These are phyloP conservation scores for Earliella scabrosa DNA, from an alignment of 1,284 basidiomycete species.

Conservation along the genomic window DNA sequence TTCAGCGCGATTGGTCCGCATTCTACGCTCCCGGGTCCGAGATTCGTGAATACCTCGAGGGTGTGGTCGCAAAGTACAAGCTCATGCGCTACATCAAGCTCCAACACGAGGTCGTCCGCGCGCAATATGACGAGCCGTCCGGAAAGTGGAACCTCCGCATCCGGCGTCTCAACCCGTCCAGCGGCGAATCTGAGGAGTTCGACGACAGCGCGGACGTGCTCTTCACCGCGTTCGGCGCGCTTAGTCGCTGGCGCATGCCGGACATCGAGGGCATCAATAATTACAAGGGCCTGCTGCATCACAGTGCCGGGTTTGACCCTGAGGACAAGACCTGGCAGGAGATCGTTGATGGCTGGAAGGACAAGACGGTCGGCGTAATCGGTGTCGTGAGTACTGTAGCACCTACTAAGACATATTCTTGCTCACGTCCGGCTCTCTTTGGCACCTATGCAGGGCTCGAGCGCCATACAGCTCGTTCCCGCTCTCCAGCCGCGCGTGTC, in stretches of 20 bases:
- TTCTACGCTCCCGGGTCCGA: conserved; percentile 64
- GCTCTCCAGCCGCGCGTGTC: conserved; percentile 57
- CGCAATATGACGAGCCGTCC: conserved; percentile 50
- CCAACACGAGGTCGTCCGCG: conserved; percentile 53
- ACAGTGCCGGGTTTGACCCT: conserved; percentile 60
- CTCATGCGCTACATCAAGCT: conserved; percentile 56
- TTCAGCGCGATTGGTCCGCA: conserved; percentile 57
- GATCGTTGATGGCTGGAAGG: conserved; percentile 1
- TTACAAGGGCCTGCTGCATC: conserved; percentile 55
- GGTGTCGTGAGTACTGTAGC: neutral
- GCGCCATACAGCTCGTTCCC: conserved; percentile 66
- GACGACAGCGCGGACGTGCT: conserved; percentile 57
- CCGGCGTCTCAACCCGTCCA: conserved; percentile 24
- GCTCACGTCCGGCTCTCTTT: no score
- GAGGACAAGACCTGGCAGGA: conserved; percentile 33
- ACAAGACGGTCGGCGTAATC: conserved; percentile 2
- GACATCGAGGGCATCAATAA: conserved; percentile 53
- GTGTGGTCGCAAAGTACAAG: conserved; percentile 61
- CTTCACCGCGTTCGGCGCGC: conserved; percentile 49
- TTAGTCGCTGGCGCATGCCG: conserved; percentile 64
- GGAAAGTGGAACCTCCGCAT: conserved; percentile 60
- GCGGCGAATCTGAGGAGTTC: conserved; percentile 45
- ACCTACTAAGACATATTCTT: neutral
- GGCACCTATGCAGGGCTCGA: conserved; percentile 54
- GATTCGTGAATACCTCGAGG: conserved; percentile 55